phyloP scores from a whole-genome alignment of 1,284 basidiomycete genomes.

The Blastosporella zonata region DNA sequence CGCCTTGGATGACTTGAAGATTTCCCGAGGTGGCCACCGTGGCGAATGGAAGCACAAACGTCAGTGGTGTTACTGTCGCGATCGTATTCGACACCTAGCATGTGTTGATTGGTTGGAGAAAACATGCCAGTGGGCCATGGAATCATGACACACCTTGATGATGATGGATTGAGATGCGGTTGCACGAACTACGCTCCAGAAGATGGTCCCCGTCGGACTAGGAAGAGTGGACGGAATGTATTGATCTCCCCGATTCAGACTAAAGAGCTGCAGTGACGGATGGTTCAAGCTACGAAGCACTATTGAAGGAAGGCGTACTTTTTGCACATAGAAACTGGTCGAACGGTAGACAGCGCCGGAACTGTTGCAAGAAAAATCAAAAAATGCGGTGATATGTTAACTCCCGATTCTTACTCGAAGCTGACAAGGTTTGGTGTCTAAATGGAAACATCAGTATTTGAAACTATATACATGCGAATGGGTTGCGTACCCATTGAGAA shows the following conservation, averaged over 20 bases:
- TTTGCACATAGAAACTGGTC: constrained; percentile 66
- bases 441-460: constrained; percentile 4
- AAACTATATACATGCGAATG: neutral
- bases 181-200: constrained; percentile 60
- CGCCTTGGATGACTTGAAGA: constrained; percentile 46
- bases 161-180: constrained; percentile 42
- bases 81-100: constrained; percentile 53
- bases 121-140: neutral
- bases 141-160: constrained; percentile 46
- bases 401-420: constrained; percentile 58
- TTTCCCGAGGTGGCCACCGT: constrained; percentile 42
- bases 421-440: constrained; percentile 64
- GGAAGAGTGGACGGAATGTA: constrained; percentile 66
- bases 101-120: neutral
- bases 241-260: constrained; percentile 54
- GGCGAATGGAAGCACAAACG: constrained; percentile 55
- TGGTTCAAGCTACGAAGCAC: neutral
- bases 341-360: constrained; percentile 52
- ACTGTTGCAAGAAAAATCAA: constrained; percentile 30
- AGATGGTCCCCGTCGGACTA: constrained; percentile 41
- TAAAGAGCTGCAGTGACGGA: constrained; percentile 48
- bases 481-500: constrained; percentile 50
- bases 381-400: constrained; percentile 1
- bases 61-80: constrained; percentile 36
- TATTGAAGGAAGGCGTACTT: constrained; percentile 36